Evolutionary conservation across 768 basidiomycete species (phyloP), one percentile per base, ranked within the genome.

Genomic region (Boletellus emodensis): DNA sequence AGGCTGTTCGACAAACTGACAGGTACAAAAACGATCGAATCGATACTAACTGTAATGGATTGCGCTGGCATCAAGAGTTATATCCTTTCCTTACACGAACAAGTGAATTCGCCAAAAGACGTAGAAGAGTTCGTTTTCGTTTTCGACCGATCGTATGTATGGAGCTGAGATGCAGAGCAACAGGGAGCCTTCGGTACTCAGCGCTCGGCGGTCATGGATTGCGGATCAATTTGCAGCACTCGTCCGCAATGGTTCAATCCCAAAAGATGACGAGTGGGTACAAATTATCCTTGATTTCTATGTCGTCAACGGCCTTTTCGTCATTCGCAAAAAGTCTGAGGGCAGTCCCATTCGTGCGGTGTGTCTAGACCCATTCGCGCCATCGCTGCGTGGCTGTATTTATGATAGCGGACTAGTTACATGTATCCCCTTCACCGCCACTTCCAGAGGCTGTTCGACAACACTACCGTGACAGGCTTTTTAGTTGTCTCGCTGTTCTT

Each of bases 1-100:
- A 81, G 84, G 50, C 87, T 92, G 65, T 99, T 98, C 60, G 95
- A 99, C 70, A 86, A 80, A 66, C 67, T 95, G 50, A 95, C 94
- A 11, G 87, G 83, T 67, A 94, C 94, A 9, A 96, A 94, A 70
- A 95, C 91, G 0, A 80, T 97, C 33, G 93, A 95, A 70, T 79
- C 80, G 1, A 84, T 97, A 49, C 72, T 97, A 48, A 76, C 81
- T 3, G 81, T 79, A 33, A 83, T 94, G 78, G 81, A 86, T 57
- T 67, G 71, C 1, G 74, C 82, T 2, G 93, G 91, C 9, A 87
- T 96, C 54, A 77, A 80, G 57, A 79, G 71, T 35, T 97, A 94
- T 68, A 80, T 94, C 40, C 67, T 75, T 33, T 83, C 88, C 68
- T 71, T 97, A 20, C 72, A 90, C 34, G 71, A 72, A 14, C 79